A percentile compares a stretch with the other conserved stretches of the same genome.
Evolutionary conservation across 441 rosid genomes (phyloP).

Genomic region (Cnidoscolus chayamansa): DNA sequence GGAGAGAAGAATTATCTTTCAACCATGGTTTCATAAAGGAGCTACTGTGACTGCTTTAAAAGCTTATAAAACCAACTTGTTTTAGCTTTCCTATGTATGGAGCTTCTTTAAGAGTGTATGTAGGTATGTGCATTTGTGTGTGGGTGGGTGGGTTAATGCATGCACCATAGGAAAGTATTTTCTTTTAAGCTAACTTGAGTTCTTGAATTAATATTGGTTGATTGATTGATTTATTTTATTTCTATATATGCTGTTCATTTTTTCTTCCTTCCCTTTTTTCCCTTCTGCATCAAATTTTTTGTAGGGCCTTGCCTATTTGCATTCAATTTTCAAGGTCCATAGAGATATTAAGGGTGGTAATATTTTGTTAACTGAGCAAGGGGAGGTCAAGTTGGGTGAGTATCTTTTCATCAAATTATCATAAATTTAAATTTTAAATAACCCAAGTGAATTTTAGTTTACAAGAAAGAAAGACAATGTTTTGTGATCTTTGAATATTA

Average conservation of each 20-base stretch:
- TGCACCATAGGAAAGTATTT: neutral
- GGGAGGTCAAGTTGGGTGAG: constrained; percentile 99
- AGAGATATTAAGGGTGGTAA: constrained; percentile 99
- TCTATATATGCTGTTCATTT: neutral
- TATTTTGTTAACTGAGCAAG: constrained; percentile 96
- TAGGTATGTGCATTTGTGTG: neutral
- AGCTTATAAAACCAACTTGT: neutral
- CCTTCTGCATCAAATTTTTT: constrained; percentile 15
- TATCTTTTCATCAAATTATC: constrained; percentile 20
- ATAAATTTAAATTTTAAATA: neutral
- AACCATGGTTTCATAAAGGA: neutral
- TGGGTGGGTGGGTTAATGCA: neutral
- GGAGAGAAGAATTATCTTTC: neutral
- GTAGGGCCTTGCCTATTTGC: constrained; percentile 97
- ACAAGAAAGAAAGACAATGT: constrained; percentile 3
- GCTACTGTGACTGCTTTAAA: constrained; percentile 5
- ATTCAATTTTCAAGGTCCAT: constrained; percentile 95
- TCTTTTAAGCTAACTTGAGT: neutral
- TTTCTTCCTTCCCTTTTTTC: neutral
- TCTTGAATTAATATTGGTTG: neutral
- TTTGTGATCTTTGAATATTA: constrained; percentile 8
- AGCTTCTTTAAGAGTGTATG: neutral
- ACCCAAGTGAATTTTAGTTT: neutral
- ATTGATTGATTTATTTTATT: neutral
- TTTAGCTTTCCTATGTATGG: neutral